Evolutionary conservation across 495 filamentous ascomycete genomes (phyloP), one percentile per base, ranked within the genome.

Genomic region (Daldinia childiae): DNA sequence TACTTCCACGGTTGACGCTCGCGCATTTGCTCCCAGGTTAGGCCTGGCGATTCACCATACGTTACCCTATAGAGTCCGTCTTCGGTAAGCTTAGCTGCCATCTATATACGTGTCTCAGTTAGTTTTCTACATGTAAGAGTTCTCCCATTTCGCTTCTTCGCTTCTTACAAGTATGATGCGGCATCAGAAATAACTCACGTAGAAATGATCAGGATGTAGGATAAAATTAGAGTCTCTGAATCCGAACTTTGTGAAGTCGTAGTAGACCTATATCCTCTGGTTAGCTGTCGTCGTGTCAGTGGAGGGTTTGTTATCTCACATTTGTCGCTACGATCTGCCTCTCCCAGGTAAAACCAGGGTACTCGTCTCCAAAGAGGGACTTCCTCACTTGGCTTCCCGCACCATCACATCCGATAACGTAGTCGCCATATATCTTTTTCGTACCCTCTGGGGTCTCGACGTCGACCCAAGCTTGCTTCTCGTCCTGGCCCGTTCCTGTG

Each of bases 281-380:
- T 61, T 57, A 71, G 68, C 50, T n/a, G 29, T 24, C 27, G 12
- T n/a, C 17, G 19, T 36, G 12, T 29, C 0, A 21, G 14, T 4
- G n/a, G 43, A 6, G 17, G 48, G 21, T 51, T 12, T 39, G 24
- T 32, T 34, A 5, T 65, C 80, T 52, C 71, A 89, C 87, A 78
- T 90, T 90, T 5, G 88, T 89, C 50, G 88, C 87, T 52, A 90
- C 82, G 61, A 90, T 86, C 70, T 88, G 87, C 52, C 77, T 78
- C 39, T 88, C 79, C 80, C 86, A 83, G 1, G 88, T 90, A 66
- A 87, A 85, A 0, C 87, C 88, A 0, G 86, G 86, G 69, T 84
- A 90, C 38, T 85, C 79, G n/a, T 86, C 79, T 5, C 87, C 87
- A 76, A 90, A 90, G 12, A 90, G 65, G 1, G 82, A 80, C 62